A percentile compares a stretch with the other conserved stretches of the same genome.
These are phyloP conservation scores for Solanum neorickii DNA, from an alignment of 257 asterid genomes.

Conservation along the genomic window DNA sequence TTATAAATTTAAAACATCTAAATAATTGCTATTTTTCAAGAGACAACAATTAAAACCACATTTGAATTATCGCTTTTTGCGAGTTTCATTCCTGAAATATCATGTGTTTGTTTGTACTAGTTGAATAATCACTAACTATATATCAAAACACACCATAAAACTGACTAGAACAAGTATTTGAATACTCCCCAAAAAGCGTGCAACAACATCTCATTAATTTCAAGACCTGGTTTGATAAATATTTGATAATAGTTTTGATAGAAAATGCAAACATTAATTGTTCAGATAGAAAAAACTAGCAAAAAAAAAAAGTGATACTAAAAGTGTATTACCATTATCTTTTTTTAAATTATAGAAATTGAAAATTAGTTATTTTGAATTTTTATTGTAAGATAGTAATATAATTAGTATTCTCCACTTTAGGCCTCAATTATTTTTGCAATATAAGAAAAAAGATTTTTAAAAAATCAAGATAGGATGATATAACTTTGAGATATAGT, in stretches of 20 bases:
- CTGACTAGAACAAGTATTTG: neutral
- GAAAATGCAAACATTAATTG: no score
- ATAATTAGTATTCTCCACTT: neutral
- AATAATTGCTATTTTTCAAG: neutral
- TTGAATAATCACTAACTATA: neutral
- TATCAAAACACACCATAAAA: neutral
- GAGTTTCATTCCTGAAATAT: neutral
- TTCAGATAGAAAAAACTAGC: neutral
- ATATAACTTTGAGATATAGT: conserved; percentile 30
- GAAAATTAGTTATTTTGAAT: neutral
- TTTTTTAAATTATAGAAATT: neutral
- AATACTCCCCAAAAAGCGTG: neutral
- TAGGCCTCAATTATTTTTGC: neutral
- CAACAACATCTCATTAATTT: neutral
- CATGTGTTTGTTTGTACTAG: neutral
- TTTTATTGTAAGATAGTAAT: neutral
- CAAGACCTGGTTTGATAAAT: neutral
- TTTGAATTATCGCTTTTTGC: neutral
- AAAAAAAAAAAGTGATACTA: neutral
- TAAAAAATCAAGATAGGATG: conserved; percentile 24
- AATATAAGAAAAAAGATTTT: neutral
- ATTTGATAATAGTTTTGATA: neutral
- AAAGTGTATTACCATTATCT: neutral
- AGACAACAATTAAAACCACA: neutral
- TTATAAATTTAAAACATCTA: neutral